These are phyloP conservation scores for Tolypocladium nubicola DNA, from an alignment of 2,329 filamentous ascomycete genomes.

Conservation along the genomic window DNA sequence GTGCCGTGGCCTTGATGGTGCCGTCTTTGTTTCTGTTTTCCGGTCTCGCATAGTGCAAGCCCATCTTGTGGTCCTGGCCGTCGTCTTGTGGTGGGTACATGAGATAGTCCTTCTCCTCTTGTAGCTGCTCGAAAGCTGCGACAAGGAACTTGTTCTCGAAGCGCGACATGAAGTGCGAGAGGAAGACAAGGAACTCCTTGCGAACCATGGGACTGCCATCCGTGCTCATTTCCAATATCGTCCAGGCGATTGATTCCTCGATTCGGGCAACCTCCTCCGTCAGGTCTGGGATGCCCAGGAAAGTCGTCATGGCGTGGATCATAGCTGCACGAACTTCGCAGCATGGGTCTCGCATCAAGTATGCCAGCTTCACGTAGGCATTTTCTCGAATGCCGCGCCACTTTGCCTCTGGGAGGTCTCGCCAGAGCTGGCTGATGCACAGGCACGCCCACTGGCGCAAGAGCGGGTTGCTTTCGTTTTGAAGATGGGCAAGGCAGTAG, in stretches of 20 bases:
- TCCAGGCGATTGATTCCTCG: slow-evolving; percentile 83
- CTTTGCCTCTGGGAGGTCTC: slow-evolving; percentile 83
- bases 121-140: slow-evolving; percentile 79
- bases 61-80: slow-evolving; percentile 49
- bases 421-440: slow-evolving; percentile 91
- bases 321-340: slow-evolving; percentile 91
- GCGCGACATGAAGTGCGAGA: slow-evolving; percentile 80
- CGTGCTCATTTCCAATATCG: slow-evolving; percentile 80
- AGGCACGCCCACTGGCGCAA: slow-evolving; percentile 92
- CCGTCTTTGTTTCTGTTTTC: slow-evolving; percentile 47
- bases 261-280: slow-evolving; percentile 85
- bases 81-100: slow-evolving; percentile 44
- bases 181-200: slow-evolving; percentile 85
- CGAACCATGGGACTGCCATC: slow-evolving; percentile 92
- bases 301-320: slow-evolving; percentile 86
- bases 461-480: slow-evolving; percentile 77
- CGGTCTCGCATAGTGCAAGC: slow-evolving; percentile 48
- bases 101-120: slow-evolving; percentile 69
- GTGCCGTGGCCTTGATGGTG: slow-evolving; percentile 42
- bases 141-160: slow-evolving; percentile 92
- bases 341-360: slow-evolving; percentile 72
- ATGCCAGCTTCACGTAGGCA: slow-evolving; percentile 71
- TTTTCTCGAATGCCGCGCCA: slow-evolving; percentile 89
- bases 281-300: slow-evolving; percentile 85
- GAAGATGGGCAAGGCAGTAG: slow-evolving; percentile 73